Percentiles rank a stretch among this genome's conserved stretches.
These are phyloP conservation scores for Rhizopogon roseolus DNA, from an alignment of 768 basidiomycete genomes.

Conservation along the genomic window DNA sequence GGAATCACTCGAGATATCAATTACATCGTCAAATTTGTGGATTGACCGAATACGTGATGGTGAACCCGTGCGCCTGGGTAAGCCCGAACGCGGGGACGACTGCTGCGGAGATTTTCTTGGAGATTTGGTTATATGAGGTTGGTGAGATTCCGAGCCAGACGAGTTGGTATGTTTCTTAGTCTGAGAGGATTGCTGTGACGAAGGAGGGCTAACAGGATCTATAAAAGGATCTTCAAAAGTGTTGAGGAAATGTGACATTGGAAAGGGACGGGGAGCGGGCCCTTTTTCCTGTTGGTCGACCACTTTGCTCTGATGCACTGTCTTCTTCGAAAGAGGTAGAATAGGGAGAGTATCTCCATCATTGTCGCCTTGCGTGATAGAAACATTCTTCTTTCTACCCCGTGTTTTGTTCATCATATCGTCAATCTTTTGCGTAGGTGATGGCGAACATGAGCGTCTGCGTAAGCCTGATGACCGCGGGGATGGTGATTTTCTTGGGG, in stretches of 20 bases:
- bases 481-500: background rate
- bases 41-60: conserved; percentile 5
- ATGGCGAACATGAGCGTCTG: background rate
- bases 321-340: background rate
- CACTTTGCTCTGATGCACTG: background rate
- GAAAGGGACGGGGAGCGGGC: conserved; percentile 17
- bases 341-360: background rate
- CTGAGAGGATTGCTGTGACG: background rate
- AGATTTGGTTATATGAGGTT: conserved; percentile 18
- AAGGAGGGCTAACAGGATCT: background rate
- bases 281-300: background rate
- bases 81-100: conserved; percentile 10
- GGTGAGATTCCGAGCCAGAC: conserved; percentile 17
- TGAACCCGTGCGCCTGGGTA: background rate
- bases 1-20: conserved; percentile 37
- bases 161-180: conserved; percentile 1
- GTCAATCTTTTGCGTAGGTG: background rate
- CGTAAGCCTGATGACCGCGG: conserved; percentile 8
- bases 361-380: background rate
- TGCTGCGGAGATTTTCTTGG: conserved; percentile 3
- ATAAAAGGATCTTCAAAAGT: conserved; percentile 1
- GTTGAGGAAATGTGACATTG: conserved; percentile 11
- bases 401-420: conserved; percentile 28
- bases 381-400: conserved; percentile 4
- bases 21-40: conserved; percentile 14